Percentiles rank a stretch among this genome's conserved stretches.
Conservation (phyloP, 1,284 basidiomycete genomes). For the Coniferiporia weirii region DNA sequence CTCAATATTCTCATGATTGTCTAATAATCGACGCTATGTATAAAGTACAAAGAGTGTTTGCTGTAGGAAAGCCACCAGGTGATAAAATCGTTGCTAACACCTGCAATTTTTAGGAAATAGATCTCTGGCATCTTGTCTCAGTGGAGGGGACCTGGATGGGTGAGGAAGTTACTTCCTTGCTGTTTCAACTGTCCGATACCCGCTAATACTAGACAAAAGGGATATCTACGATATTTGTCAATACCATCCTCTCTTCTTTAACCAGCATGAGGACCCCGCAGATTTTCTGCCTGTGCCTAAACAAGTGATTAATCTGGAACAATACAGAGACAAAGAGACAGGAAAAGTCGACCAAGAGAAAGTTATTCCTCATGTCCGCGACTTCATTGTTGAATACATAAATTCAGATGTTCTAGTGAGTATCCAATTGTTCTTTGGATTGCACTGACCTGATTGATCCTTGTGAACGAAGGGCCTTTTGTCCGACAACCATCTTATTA, state of each 20-base stretch:
- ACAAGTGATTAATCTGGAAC: neutral
- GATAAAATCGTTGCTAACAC: conserved; percentile 50
- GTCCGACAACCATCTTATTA: conserved; percentile 64
- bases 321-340: conserved; percentile 22
- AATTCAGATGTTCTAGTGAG: conserved; percentile 70
- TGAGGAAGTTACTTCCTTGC: conserved; percentile 26
- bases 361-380: conserved; percentile 68
- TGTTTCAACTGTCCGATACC: conserved; percentile 1
- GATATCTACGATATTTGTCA: conserved; percentile 51
- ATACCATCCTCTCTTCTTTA: conserved; percentile 14
- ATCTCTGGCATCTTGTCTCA: conserved; percentile 62
- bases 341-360: conserved; percentile 44
- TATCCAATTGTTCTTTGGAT: neutral
- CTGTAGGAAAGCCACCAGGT: conserved; percentile 64
- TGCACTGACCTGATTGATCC: neutral
- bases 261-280: conserved; percentile 39
- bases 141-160: conserved; percentile 75
- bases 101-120: conserved; percentile 55
- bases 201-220: conserved; percentile 28
- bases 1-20: neutral
- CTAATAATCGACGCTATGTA: conserved; percentile 8
- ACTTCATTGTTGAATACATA: conserved; percentile 82
- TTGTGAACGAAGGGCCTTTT: conserved; percentile 48
- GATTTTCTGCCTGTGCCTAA: conserved; percentile 41
- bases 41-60: conserved; percentile 62